Evolutionary conservation across 257 asterid genomes (phyloP).

Genomic region (Euphrasia confusa): DNA sequence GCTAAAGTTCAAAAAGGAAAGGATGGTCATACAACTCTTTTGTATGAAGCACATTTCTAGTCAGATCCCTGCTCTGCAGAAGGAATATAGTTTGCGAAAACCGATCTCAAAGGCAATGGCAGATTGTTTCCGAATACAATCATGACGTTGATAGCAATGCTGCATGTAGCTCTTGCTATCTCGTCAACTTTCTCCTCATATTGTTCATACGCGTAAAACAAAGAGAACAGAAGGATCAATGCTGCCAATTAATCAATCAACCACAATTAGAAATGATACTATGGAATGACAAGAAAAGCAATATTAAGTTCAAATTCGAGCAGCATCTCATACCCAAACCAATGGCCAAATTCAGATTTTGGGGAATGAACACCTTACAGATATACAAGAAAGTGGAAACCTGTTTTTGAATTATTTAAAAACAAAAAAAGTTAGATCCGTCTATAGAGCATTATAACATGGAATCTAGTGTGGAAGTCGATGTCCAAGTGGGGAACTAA

Average conservation of each 20-base stretch:
- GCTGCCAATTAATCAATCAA: conserved; percentile 43
- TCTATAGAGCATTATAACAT: background rate
- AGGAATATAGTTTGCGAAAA: conserved; percentile 4
- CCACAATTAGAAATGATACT: conserved; percentile 17
- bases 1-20: background rate
- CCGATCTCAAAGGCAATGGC: conserved; percentile 26
- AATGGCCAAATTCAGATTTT: conserved; percentile 42
- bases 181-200: conserved; percentile 73
- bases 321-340: conserved; percentile 57
- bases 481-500: background rate
- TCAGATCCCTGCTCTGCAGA: background rate
- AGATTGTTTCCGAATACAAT: conserved; percentile 24
- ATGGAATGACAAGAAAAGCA: background rate
- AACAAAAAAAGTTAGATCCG: conserved; percentile 19
- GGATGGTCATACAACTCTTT: background rate
- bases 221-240: conserved; percentile 54
- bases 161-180: conserved; percentile 24
- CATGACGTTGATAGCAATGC: conserved; percentile 16
- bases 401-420: conserved; percentile 31
- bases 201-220: conserved; percentile 77
- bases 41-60: too few relatives aligned
- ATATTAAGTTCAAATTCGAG: conserved; percentile 3
- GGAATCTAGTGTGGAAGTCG: background rate
- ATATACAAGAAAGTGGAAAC: conserved; percentile 48
- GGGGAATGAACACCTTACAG: conserved; percentile 53